Conservation (phyloP, 768 basidiomycete species). For the Mycena vulgaris region DNA sequence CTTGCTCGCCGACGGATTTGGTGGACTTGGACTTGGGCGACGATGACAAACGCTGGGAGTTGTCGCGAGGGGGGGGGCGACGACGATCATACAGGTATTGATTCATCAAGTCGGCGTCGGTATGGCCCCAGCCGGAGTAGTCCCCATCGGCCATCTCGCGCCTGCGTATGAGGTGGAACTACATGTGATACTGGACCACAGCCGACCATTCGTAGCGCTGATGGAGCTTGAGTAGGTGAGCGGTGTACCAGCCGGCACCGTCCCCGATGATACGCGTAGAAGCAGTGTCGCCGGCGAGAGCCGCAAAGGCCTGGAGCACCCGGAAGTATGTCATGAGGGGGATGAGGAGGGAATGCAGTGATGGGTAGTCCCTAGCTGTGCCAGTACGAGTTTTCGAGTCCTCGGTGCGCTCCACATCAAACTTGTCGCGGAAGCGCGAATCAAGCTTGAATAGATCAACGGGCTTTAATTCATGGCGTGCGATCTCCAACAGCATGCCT, state of each 20-base stretch:
- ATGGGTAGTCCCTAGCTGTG: conserved; percentile 6
- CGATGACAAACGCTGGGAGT: background rate
- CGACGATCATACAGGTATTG: background rate
- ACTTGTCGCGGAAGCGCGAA: conserved; percentile 11
- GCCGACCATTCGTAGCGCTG: conserved; percentile 12
- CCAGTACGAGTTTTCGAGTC: conserved; percentile 1
- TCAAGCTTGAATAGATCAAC: conserved; percentile 12
- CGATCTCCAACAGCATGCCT: conserved; percentile 14
- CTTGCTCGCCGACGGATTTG: conserved; percentile 8
- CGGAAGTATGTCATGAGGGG: conserved; percentile 13
- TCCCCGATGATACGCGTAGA: conserved; percentile 2
- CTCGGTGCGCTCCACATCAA: conserved; percentile 12
- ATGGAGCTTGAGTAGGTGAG: background rate
- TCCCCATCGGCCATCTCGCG: conserved; percentile 4
- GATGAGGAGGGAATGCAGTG: conserved; percentile 4
- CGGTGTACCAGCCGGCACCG: conserved; percentile 4
- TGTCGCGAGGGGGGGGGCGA: background rate
- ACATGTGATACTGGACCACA: conserved; percentile 10
- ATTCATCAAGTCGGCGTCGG: no score
- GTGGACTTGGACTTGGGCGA: background rate
- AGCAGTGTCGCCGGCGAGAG: background rate
- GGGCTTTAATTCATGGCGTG: conserved; percentile 4
- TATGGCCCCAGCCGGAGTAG: conserved; percentile 1
- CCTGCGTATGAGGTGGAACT: conserved; percentile 5
- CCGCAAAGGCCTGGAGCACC: conserved; percentile 4